Conservation (phyloP, 2,329 filamentous ascomycete genomes). For the Hymenoscyphus linearis region DNA sequence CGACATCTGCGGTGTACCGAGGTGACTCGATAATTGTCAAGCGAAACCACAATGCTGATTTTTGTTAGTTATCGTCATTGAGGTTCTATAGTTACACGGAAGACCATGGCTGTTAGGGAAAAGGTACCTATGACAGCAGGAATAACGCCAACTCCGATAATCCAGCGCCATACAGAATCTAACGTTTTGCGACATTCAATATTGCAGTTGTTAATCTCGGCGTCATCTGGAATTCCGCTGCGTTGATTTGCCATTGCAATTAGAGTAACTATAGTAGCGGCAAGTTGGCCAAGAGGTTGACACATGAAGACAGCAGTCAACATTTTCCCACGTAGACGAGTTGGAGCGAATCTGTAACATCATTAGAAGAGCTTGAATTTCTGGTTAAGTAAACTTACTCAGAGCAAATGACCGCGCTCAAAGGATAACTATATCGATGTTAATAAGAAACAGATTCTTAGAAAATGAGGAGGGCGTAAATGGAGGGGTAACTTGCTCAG, state of each 20-base stretch:
- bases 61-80: neutral
- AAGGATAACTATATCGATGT: constrained; percentile 43
- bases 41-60: constrained; percentile 71
- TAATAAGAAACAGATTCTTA: neutral
- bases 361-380: neutral
- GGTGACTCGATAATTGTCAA: constrained; percentile 80
- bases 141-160: constrained; percentile 73
- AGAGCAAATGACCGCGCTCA: constrained; percentile 62
- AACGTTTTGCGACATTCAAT: constrained; percentile 54
- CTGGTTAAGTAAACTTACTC: constrained; percentile 43
- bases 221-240: constrained; percentile 30
- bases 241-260: constrained; percentile 53
- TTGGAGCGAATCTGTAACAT: constrained; percentile 41
- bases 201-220: constrained; percentile 43
- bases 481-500: constrained; percentile 37
- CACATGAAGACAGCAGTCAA: constrained; percentile 63
- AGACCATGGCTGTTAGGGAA: neutral
- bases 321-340: constrained; percentile 61
- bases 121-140: constrained; percentile 49
- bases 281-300: constrained; percentile 62
- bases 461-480: neutral
- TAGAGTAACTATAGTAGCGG: constrained; percentile 60
- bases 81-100: neutral
- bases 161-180: constrained; percentile 75
- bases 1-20: constrained; percentile 45